These are phyloP conservation scores for Linum trigynum DNA, from an alignment of 345 rosid species.

Conservation along the genomic window DNA sequence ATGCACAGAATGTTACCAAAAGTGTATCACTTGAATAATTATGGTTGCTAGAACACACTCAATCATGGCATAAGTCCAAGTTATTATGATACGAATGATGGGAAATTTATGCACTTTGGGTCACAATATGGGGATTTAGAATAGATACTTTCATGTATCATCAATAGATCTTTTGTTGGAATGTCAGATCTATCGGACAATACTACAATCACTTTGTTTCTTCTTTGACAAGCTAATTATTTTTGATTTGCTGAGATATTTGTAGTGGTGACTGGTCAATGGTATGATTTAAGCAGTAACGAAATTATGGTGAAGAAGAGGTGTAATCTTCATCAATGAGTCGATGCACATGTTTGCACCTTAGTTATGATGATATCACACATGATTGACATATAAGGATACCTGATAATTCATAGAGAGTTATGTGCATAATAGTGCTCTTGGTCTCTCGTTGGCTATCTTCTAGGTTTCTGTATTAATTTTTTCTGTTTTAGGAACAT, in stretches of 20 bases:
- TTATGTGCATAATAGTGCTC: constrained; percentile 25
- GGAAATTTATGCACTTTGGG: too few species aligned
- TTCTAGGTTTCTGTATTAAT: too few species aligned
- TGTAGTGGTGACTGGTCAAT: constrained; percentile 56
- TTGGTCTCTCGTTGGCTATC: constrained; percentile 1
- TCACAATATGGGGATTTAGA: too few species aligned
- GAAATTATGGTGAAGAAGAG: constrained; percentile 60
- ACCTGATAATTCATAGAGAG: constrained; percentile 88
- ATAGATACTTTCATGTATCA: too few species aligned
- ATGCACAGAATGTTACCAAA: too few species aligned
- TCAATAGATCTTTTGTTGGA: not conserved
- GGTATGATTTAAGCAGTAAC: constrained; percentile 76
- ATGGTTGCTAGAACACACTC: too few species aligned
- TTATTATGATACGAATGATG: too few species aligned
- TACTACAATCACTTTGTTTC: constrained; percentile 5
- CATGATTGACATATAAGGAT: constrained; percentile 95
- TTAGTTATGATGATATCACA: constrained; percentile 94
- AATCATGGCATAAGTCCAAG: too few species aligned
- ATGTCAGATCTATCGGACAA: constrained; percentile 3
- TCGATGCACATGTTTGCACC: constrained; percentile 90
- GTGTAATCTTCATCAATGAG: constrained; percentile 83
- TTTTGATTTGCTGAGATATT: constrained; percentile 41
- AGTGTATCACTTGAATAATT: too few species aligned
- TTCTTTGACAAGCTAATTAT: constrained; percentile 13
- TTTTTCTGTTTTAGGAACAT: not conserved